These are phyloP conservation scores for Dactylella cylindrospora DNA, from an alignment of 2,329 filamentous ascomycete species.

Conservation along the genomic window DNA sequence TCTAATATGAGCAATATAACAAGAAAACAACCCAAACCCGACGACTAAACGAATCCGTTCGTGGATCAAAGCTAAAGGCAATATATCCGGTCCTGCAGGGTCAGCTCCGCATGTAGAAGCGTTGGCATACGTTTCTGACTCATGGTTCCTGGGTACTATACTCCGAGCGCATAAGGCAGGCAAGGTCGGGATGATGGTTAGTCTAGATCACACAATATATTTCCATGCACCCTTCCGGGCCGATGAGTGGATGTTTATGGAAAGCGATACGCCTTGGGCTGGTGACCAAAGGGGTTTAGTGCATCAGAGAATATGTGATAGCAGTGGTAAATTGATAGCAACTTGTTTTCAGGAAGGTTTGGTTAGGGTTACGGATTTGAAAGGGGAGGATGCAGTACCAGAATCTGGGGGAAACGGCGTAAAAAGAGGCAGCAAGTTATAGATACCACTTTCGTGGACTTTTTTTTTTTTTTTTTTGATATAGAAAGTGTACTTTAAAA, in stretches of 20 bases:
- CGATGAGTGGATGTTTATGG: conserved; percentile 52
- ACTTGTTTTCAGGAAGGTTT: conserved; percentile 75
- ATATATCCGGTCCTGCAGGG: conserved; percentile 71
- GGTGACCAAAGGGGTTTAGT: conserved; percentile 76
- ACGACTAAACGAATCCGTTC: conserved; percentile 69
- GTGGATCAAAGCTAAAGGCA: conserved; percentile 74
- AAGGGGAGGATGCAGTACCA: conserved; percentile 33
- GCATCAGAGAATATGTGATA: conserved; percentile 70
- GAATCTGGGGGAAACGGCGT: conserved; percentile 1
- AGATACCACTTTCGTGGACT: no score
- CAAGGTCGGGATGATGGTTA: conserved; percentile 80
- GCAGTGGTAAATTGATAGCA: conserved; percentile 71
- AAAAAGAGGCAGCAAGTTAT: conserved; percentile 33
- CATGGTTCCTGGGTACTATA: conserved; percentile 89
- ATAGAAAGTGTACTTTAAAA: no score
- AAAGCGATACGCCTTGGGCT: conserved; percentile 76
- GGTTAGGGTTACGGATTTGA: conserved; percentile 47
- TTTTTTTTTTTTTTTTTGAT: no score
- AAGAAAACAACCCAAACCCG: conserved; percentile 51
- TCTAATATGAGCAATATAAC: not conserved
- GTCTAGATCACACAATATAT: conserved; percentile 69
- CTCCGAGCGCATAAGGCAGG: conserved; percentile 62
- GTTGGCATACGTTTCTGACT: conserved; percentile 89
- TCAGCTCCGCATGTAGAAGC: conserved; percentile 80
- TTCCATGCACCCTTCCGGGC: conserved; percentile 59